Evolutionary conservation across 257 asterid genomes (phyloP).

Genomic region (Thymus quinquecostatus): DNA sequence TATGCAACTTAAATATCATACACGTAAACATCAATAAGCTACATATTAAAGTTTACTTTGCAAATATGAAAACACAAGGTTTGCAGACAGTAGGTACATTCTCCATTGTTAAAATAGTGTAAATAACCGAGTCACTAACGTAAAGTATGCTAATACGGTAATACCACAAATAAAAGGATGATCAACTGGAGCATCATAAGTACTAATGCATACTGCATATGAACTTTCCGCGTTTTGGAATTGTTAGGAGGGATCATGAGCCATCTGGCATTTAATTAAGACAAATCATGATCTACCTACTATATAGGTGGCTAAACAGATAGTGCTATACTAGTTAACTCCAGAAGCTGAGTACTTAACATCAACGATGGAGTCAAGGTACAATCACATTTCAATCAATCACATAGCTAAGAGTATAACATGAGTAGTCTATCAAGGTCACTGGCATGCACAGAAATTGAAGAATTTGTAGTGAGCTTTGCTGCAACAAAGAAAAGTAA

Average conservation of each 20-base stretch:
- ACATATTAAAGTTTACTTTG: conserved; percentile 14
- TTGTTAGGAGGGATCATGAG: neutral
- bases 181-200: neutral
- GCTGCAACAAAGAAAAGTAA: conserved; percentile 16
- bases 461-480: neutral
- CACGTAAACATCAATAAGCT: neutral
- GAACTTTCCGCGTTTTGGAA: neutral
- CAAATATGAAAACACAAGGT: conserved; percentile 5
- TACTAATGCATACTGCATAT: neutral
- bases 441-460: conserved; percentile 17
- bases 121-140: conserved; percentile 8
- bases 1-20: neutral
- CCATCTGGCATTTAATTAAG: conserved; percentile 8
- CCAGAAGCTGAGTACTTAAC: conserved; percentile 8
- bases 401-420: neutral
- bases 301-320: neutral
- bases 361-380: neutral
- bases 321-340: conserved; percentile 10
- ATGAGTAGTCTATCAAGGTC: neutral
- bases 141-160: neutral
- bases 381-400: neutral
- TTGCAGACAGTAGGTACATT: neutral
- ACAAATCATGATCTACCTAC: conserved; percentile 9
- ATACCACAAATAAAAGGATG: neutral
- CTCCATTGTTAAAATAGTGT: conserved; percentile 1